A percentile compares a stretch with the other conserved stretches of the same genome.
These are phyloP conservation scores for Moesziomyces sp. DNA, from an alignment of 1,284 basidiomycete species.

Conservation along the genomic window DNA sequence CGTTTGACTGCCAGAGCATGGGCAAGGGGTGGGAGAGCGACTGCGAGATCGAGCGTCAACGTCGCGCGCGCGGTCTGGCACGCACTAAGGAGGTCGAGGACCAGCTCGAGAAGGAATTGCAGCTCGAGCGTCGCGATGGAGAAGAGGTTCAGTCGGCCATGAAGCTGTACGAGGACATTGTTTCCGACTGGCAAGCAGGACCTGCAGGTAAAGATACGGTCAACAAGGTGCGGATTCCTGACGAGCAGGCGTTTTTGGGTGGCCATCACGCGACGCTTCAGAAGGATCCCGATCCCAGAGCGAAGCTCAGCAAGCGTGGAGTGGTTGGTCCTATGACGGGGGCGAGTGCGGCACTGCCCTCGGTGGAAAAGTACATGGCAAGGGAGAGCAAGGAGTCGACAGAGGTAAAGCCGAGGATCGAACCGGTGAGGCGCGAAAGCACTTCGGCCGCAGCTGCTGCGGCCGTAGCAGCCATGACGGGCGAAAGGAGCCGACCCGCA, in stretches of 20 bases:
- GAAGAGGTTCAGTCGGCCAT: constrained; percentile 51
- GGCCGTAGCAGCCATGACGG: constrained; percentile 27
- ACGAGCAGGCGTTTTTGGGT: constrained; percentile 48
- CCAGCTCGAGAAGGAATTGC: constrained; percentile 45
- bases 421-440: constrained; percentile 16
- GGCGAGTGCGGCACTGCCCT: constrained; percentile 36
- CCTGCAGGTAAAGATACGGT: constrained; percentile 13
- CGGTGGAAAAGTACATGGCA: constrained; percentile 46
- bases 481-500: constrained; percentile 20
- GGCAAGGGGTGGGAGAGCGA: constrained; percentile 76
- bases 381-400: constrained; percentile 3
- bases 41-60: constrained; percentile 44
- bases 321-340: constrained; percentile 56
- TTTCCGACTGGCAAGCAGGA: constrained; percentile 52
- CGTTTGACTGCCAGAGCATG: constrained; percentile 85
- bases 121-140: constrained; percentile 10
- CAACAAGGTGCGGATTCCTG: constrained; percentile 29
- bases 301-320: constrained; percentile 38
- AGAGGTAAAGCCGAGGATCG: constrained; percentile 1
- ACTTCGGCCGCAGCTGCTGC: constrained; percentile 31
- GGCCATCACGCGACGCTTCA: constrained; percentile 48
- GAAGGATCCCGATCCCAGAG: constrained; percentile 35
- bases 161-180: constrained; percentile 61
- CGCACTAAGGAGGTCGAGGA: constrained; percentile 42
- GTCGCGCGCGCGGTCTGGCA: constrained; percentile 23